Conservation (phyloP, 2,329 filamentous ascomycete genomes). For the Sarocladium kiliense region DNA sequence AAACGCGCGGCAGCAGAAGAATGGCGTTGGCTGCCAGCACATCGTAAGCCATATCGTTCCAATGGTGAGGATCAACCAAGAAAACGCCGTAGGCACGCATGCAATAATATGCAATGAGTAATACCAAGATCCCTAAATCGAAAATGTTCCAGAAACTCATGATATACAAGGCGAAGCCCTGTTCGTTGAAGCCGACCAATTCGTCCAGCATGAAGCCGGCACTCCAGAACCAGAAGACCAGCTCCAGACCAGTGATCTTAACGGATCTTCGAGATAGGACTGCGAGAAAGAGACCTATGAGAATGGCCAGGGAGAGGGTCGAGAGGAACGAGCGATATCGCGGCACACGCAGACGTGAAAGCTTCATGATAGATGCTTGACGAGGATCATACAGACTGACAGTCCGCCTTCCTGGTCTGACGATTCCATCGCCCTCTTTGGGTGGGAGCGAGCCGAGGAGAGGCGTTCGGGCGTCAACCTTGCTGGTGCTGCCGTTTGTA, state of each 20-base stretch:
- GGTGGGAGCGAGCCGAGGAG: slow-evolving; percentile 35
- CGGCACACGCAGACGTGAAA: slow-evolving; percentile 84
- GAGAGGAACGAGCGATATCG: slow-evolving; percentile 89
- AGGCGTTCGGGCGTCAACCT: slow-evolving; percentile 44
- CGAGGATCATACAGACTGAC: slow-evolving; percentile 86
- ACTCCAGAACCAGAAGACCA: slow-evolving; percentile 97
- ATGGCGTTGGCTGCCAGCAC: slow-evolving; percentile 90
- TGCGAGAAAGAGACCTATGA: slow-evolving; percentile 80
- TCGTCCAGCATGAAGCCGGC: slow-evolving; percentile 96
- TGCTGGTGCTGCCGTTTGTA: slow-evolving; percentile 20
- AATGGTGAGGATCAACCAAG: slow-evolving; percentile 66
- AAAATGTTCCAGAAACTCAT: slow-evolving; percentile 99
- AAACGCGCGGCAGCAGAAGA: slow-evolving; percentile 81
- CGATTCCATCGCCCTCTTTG: slow-evolving; percentile 26
- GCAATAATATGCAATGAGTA: slow-evolving; percentile 85
- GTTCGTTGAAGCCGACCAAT: slow-evolving; percentile 91
- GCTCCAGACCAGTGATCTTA: slow-evolving; percentile 76
- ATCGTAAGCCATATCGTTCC: slow-evolving; percentile 85
- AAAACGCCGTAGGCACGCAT: slow-evolving; percentile 85
- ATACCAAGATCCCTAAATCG: slow-evolving; percentile 80
- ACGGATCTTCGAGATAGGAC: slow-evolving; percentile 72
- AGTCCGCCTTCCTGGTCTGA: slow-evolving; percentile 56
- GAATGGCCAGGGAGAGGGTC: slow-evolving; percentile 77
- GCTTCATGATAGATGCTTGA: slow-evolving; percentile 85
- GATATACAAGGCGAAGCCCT: slow-evolving; percentile 92